phyloP scores from a whole-genome alignment of 129 eudicot species.

The Flaveria ramosissima region DNA sequence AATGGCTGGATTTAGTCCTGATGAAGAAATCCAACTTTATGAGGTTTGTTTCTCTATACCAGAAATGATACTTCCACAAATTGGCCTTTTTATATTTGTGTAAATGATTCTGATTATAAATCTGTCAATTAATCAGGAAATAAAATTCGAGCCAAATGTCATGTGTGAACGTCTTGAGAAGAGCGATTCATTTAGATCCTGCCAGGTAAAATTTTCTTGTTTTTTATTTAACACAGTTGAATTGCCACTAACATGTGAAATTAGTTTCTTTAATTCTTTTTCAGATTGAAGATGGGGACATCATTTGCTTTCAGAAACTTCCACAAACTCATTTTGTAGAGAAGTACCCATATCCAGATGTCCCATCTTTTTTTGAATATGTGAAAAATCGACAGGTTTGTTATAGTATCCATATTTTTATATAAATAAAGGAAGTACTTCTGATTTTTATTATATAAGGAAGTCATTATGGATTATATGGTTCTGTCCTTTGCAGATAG shows the following conservation, averaged over 20 bases:
- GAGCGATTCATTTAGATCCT: slow-evolving; percentile 57
- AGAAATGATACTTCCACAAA: not conserved
- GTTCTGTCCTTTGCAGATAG: slow-evolving; percentile 48
- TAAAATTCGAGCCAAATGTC: slow-evolving; percentile 85
- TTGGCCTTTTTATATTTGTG: not conserved
- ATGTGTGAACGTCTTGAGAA: slow-evolving; percentile 93
- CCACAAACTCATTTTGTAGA: slow-evolving; percentile 46
- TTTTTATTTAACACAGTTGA: not conserved
- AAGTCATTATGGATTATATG: slow-evolving; percentile 1
- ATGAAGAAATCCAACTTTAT: slow-evolving; percentile 74
- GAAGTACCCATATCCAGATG: slow-evolving; percentile 60
- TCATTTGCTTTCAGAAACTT: slow-evolving; percentile 84
- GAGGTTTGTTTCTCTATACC: slow-evolving; percentile 53
- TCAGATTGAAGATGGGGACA: slow-evolving; percentile 95
- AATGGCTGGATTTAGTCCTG: slow-evolving; percentile 76
- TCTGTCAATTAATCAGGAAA: slow-evolving; percentile 52
- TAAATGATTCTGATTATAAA: not conserved
- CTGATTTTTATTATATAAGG: not conserved
- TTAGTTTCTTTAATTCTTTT: not conserved
- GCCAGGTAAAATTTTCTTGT: slow-evolving; percentile 58
- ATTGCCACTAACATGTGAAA: not conserved
- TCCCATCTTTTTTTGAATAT: slow-evolving; percentile 82
- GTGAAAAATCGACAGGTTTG: slow-evolving; percentile 79
- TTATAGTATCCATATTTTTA: not conserved
- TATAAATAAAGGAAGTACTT: not conserved